These are phyloP conservation scores for Gossypium anomalum DNA, from an alignment of 345 rosid species.

Conservation along the genomic window DNA sequence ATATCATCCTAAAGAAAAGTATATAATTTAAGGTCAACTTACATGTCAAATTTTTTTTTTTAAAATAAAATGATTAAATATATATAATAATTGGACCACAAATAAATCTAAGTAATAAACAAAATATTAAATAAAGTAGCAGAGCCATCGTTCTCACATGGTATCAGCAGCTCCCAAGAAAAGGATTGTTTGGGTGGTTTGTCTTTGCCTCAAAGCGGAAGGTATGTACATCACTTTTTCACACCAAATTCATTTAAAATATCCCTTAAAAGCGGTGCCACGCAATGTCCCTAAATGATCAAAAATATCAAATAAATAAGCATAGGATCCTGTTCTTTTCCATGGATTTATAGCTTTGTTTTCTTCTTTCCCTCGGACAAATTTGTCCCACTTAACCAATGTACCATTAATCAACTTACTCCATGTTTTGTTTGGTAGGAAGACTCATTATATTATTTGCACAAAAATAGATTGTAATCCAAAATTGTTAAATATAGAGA, in stretches of 20 bases:
- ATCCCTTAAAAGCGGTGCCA: neutral
- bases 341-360: neutral
- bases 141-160: constrained; percentile 21
- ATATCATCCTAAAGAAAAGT: no score
- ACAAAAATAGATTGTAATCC: no score
- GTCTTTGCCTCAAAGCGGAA: constrained; percentile 18
- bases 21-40: no score
- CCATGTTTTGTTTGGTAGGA: neutral
- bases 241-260: neutral
- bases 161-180: constrained; percentile 8
- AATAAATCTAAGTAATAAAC: neutral
- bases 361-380: neutral
- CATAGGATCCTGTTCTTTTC: neutral
- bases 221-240: neutral
- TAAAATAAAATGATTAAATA: no score
- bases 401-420: neutral
- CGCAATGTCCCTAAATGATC: neutral
- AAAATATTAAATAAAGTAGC: neutral
- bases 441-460: no score
- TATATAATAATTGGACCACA: neutral
- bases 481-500: no score
- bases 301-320: neutral
- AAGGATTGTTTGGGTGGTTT: constrained; percentile 18
- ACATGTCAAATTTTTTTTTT: no score
- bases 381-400: neutral